Percentiles rank a stretch among this genome's conserved stretches.
These are phyloP conservation scores for Xylariales sp. DNA, from an alignment of 2,329 filamentous ascomycete genomes.

Conservation along the genomic window DNA sequence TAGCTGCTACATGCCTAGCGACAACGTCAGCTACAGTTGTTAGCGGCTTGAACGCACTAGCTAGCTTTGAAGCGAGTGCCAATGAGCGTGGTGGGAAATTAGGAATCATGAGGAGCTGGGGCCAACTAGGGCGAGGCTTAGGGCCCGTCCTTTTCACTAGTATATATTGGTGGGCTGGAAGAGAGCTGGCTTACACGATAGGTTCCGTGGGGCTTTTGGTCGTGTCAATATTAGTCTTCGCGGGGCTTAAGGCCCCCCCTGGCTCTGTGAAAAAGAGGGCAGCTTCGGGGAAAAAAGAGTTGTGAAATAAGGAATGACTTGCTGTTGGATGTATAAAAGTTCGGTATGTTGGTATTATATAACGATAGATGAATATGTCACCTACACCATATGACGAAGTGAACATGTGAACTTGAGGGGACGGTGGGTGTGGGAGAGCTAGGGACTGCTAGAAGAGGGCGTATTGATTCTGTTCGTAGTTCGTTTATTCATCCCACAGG, in stretches of 20 bases:
- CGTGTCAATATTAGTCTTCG: constrained; percentile 78
- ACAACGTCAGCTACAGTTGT: constrained; percentile 95
- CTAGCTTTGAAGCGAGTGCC: constrained; percentile 86
- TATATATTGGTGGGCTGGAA: constrained; percentile 97
- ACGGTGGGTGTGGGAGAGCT: too few species aligned
- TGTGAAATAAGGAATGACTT: constrained; percentile 37
- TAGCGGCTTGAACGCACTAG: constrained; percentile 89
- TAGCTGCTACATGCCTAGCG: constrained; percentile 84
- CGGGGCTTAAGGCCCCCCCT: constrained; percentile 74
- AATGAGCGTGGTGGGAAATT: constrained; percentile 87
- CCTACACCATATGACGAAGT: background rate
- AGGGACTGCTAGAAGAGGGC: too few species aligned
- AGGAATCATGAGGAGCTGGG: constrained; percentile 82
- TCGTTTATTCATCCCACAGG: background rate
- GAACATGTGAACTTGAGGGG: too few species aligned
- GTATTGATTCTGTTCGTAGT: background rate
- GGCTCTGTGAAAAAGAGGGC: constrained; percentile 48
- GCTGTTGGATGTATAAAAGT: constrained; percentile 12
- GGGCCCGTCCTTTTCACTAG: constrained; percentile 93
- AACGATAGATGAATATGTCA: background rate
- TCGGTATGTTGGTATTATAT: constrained; percentile 5
- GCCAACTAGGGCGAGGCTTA: constrained; percentile 87
- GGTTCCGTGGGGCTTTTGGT: constrained; percentile 83
- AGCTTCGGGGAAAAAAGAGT: constrained; percentile 45
- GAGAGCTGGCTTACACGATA: constrained; percentile 84